phyloP scores from a whole-genome alignment of 345 rosid genomes.

The Citrus glauca region DNA sequence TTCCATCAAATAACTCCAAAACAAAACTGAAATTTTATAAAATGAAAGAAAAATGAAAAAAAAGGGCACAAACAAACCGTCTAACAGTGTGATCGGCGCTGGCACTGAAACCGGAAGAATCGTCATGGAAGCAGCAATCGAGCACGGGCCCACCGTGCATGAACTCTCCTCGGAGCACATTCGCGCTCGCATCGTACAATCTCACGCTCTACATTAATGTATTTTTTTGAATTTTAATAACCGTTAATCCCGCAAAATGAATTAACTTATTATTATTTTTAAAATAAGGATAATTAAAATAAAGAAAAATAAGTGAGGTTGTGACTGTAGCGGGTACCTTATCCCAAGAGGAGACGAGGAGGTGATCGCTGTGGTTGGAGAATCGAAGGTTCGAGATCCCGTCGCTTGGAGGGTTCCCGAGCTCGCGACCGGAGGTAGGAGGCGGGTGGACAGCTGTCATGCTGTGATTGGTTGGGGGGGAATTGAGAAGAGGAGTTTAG shows the following conservation, averaged over 20 bases:
- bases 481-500: too few relatives aligned
- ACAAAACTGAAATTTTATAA: neutral
- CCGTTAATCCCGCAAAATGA: too few relatives aligned
- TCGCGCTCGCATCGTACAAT: constrained; percentile 74
- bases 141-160: constrained; percentile 89
- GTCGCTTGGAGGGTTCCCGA: constrained; percentile 78
- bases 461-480: constrained; percentile 1
- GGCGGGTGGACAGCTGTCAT: constrained; percentile 54
- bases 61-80: constrained; percentile 37
- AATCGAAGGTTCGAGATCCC: constrained; percentile 93
- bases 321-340: constrained; percentile 40
- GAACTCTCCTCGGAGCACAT: constrained; percentile 82
- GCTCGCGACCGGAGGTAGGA: constrained; percentile 72
- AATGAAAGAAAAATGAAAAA: neutral
- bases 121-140: constrained; percentile 97
- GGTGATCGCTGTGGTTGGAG: constrained; percentile 90
- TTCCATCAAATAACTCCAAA: neutral
- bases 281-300: neutral
- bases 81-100: constrained; percentile 69
- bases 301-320: neutral
- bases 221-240: too few relatives aligned
- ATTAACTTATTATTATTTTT: neutral
- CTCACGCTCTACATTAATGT: constrained; percentile 47
- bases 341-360: constrained; percentile 98
- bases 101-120: constrained; percentile 92